Base-by-base conservation (phyloP, 2,329 filamentous ascomycete genomes). In the Diaporthe citri region DNA sequence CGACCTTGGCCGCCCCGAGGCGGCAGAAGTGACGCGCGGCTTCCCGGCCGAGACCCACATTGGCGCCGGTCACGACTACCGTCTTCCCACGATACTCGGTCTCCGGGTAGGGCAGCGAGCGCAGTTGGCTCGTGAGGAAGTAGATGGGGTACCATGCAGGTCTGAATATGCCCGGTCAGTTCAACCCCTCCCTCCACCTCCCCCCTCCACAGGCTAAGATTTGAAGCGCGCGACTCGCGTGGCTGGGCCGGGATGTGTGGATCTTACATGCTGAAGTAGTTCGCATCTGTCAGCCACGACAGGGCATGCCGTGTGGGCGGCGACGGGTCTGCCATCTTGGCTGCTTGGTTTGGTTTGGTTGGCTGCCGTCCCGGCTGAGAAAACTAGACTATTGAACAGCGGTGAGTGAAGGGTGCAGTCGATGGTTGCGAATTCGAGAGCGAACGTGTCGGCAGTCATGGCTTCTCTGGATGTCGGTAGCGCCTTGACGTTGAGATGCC, bases 51-150 rank as follows among this genome's bases (percentile, higher is more conserved):
- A 87, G 78, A 9, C 86, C 85, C 1, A 79, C 80, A 71, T 87
- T 87, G 13, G 84, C 80, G 3, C 86, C 86, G 0, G 85, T 86
- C 1, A 87, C 80, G 10, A 87, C 82, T 66, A 85, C 77, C 3
- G 79, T 82, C 60, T 83, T 8, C 77, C 75, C 78, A 15, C 70
- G 71, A 43, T 78, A 77, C 31, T 71, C 70, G 31, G 71, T n/a
- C 4, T 51, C n/a, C 39, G 73, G 75, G 55, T 71, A 72, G 25
- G 74, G 72, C 28, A 76, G 66, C 4, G 31, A 41, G 4, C 74
- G 72, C 20, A 76, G 52, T 17, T 76, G 74, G 36, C 59, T 76
- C 34, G 66, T 59, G 52, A 76, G 52, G 72, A 74, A 76, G 59
- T 67, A 67, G 28, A 39, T 12, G 2, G 64, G 64, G 64, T 39